phyloP scores from a whole-genome alignment of 2,329 filamentous ascomycete species.

The Metarhizium humberi region DNA sequence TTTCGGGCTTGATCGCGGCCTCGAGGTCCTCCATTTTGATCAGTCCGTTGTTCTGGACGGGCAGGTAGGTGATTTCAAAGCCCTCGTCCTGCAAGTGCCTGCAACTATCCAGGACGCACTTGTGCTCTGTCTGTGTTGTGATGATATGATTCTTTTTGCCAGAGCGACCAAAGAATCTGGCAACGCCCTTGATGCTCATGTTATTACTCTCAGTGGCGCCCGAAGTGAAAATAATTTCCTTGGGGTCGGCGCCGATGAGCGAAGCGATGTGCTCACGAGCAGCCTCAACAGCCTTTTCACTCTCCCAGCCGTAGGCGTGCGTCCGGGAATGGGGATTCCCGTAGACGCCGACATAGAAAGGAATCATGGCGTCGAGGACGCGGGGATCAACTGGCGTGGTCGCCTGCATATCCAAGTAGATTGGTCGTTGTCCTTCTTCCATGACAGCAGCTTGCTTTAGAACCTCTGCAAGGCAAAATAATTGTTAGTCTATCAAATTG shows the following conservation, averaged over 20 bases:
- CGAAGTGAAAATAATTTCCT: conserved; percentile 98
- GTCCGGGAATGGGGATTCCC: conserved; percentile 96
- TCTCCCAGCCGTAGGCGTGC: conserved; percentile 98
- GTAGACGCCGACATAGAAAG: conserved; percentile 85
- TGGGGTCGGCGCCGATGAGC: conserved; percentile 87
- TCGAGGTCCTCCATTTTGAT: conserved; percentile 77
- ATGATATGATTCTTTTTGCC: conserved; percentile 99
- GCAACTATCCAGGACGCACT: conserved; percentile 96
- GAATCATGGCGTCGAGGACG: conserved; percentile 93
- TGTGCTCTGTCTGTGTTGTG: conserved; percentile 96
- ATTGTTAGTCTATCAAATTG: not conserved
- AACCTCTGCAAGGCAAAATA: conserved; percentile 43
- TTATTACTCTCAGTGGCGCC: conserved; percentile 98
- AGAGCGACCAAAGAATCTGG: conserved; percentile 82
- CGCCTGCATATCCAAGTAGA: conserved; percentile 97
- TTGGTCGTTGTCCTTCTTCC: conserved; percentile 86
- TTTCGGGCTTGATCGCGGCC: conserved; percentile 83
- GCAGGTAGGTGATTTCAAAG: conserved; percentile 93
- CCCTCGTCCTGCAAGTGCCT: conserved; percentile 94
- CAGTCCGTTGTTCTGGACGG: conserved; percentile 79
- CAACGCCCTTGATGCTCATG: conserved; percentile 98
- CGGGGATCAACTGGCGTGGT: conserved; percentile 92
- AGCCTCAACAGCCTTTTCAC: conserved; percentile 83
- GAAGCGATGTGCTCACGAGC: conserved; percentile 75
- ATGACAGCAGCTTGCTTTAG: conserved; percentile 87